phyloP scores from a whole-genome alignment of 2,329 filamentous ascomycete species.

The Calonectria multiphialidica region DNA sequence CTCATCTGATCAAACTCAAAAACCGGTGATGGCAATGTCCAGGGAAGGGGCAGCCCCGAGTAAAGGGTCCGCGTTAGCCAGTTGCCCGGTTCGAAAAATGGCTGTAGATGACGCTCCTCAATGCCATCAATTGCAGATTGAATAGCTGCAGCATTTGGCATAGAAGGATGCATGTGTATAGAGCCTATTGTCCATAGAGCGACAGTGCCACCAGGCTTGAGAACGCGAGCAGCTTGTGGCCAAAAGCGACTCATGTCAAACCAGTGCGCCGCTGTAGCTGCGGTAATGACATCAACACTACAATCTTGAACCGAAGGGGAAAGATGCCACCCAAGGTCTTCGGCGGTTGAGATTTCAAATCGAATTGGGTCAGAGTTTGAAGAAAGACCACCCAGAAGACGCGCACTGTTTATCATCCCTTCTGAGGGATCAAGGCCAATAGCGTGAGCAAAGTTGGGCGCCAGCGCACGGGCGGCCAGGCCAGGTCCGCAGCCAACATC shows the following conservation, averaged over 20 bases:
- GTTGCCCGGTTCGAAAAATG: constrained; percentile 58
- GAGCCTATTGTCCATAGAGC: constrained; percentile 60
- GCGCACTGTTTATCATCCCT: constrained; percentile 65
- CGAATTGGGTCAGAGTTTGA: constrained; percentile 47
- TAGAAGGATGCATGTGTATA: constrained; percentile 44
- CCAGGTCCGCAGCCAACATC: constrained; percentile 72
- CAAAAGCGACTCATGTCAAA: constrained; percentile 67
- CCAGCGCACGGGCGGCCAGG: constrained; percentile 58
- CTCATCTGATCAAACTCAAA: constrained; percentile 52
- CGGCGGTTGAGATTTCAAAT: constrained; percentile 55
- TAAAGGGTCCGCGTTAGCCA: constrained; percentile 55
- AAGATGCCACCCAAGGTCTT: constrained; percentile 53
- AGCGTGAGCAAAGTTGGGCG: constrained; percentile 57
- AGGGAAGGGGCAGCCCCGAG: constrained; percentile 59
- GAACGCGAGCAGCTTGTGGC: constrained; percentile 55
- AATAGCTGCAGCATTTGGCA: constrained; percentile 55
- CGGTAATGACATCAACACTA: constrained; percentile 63
- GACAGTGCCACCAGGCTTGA: constrained; percentile 66
- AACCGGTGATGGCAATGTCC: constrained; percentile 52
- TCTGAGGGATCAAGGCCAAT: constrained; percentile 64
- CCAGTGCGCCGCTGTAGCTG: constrained; percentile 68
- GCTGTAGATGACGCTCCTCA: constrained; percentile 49
- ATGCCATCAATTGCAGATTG: constrained; percentile 55
- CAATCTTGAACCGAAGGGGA: constrained; percentile 45
- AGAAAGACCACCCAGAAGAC: constrained; percentile 47